phyloP scores from a whole-genome alignment of 306 rosid species.

The Vigna hirtella region DNA sequence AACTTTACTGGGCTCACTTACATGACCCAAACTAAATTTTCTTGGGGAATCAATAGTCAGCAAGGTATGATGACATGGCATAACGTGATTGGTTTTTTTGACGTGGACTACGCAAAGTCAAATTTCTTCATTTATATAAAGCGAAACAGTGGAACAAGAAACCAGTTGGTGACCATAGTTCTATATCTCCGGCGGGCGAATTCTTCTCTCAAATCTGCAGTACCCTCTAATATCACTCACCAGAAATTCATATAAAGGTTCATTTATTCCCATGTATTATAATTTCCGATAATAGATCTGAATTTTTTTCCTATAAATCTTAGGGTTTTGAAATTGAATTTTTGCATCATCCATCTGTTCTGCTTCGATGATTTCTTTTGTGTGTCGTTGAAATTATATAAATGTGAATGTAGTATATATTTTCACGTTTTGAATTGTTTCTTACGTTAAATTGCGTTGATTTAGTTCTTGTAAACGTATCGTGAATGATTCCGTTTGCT shows the following conservation, averaged over 20 bases:
- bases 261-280: background rate
- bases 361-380: background rate
- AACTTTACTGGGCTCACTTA: too few species aligned
- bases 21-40: too few species aligned
- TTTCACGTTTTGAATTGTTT: background rate
- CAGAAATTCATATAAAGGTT: background rate
- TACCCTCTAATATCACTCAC: too few species aligned
- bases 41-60: too few species aligned
- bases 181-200: too few species aligned
- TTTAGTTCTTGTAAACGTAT: background rate
- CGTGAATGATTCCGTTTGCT: background rate
- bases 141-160: too few species aligned
- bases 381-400: background rate
- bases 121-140: too few species aligned
- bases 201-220: too few species aligned
- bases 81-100: too few species aligned
- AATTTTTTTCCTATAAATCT: background rate
- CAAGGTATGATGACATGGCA: too few species aligned
- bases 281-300: background rate
- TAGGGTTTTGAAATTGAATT: constrained; percentile 1
- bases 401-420: background rate
- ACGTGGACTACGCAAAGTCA: too few species aligned
- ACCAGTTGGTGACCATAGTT: too few species aligned
- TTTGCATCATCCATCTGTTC: background rate
- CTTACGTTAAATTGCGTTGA: background rate